A percentile compares a stretch with the other conserved stretches of the same genome.
Conservation (phyloP, 345 rosid species). For the Dipteronia sinensis region DNA sequence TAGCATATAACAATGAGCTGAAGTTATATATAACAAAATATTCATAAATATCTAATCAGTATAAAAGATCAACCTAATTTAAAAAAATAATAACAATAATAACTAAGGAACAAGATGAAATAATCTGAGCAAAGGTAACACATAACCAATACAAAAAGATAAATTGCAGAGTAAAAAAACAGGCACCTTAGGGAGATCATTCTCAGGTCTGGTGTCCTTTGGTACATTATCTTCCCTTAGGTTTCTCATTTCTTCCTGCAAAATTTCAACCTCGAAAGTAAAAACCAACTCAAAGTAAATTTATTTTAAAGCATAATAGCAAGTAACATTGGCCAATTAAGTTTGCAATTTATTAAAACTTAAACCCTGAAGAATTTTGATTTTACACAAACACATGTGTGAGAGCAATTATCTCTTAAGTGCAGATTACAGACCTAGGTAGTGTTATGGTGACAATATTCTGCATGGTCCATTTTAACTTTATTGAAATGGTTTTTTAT, state of each 20-base stretch:
- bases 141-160: slow-evolving; percentile 4
- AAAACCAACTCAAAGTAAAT: background rate
- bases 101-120: background rate
- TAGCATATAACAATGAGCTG: background rate
- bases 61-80: background rate
- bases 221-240: slow-evolving; percentile 24
- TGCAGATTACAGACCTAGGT: background rate
- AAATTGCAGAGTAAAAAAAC: slow-evolving; percentile 1
- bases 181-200: slow-evolving; percentile 63
- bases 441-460: background rate
- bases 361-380: background rate
- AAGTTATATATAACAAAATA: background rate
- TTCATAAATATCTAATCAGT: background rate
- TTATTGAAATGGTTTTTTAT: background rate
- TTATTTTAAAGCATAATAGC: background rate
- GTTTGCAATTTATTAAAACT: background rate
- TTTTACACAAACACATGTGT: background rate
- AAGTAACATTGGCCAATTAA: background rate
- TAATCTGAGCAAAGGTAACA: background rate
- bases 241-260: slow-evolving; percentile 54
- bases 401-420: background rate
- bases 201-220: slow-evolving; percentile 31
- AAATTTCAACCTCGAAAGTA: slow-evolving; percentile 8
- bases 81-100: background rate
- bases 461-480: background rate